These are phyloP conservation scores for Basipetospora chlamydospora DNA, from an alignment of 2,329 filamentous ascomycete species.

Conservation along the genomic window DNA sequence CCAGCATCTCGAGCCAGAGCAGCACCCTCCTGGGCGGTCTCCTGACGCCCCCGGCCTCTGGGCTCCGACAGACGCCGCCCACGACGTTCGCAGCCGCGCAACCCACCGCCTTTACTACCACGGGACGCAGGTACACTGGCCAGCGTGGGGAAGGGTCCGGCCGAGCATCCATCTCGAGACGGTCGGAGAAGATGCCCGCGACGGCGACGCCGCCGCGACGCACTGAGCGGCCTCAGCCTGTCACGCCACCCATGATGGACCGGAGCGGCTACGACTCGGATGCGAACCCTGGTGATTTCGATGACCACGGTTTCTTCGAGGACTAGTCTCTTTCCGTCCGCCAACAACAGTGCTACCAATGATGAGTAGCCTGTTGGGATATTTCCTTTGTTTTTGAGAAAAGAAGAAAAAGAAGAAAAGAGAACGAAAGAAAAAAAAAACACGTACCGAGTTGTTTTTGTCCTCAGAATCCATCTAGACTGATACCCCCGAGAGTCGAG, in stretches of 20 bases:
- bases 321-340: too few relatives aligned
- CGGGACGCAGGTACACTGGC: conserved; percentile 39
- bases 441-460: too few relatives aligned
- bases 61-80: conserved; percentile 46
- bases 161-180: conserved; percentile 19
- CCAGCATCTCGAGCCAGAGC: conserved; percentile 26
- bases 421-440: neutral
- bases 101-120: conserved; percentile 46
- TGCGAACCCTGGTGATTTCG: conserved; percentile 43
- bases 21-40: conserved; percentile 59
- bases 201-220: conserved; percentile 28
- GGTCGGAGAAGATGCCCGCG: conserved; percentile 24
- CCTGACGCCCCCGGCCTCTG: conserved; percentile 76
- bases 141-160: conserved; percentile 12
- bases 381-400: conserved; percentile 6
- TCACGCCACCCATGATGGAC: conserved; percentile 49
- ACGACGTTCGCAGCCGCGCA: conserved; percentile 26
- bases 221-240: conserved; percentile 24
- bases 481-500: conserved; percentile 1
- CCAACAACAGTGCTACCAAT: neutral
- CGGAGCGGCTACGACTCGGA: conserved; percentile 45
- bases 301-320: conserved; percentile 45
- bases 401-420: neutral
- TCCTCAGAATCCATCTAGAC: too few relatives aligned
- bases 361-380: neutral